Conservation (phyloP, 2,329 filamentous ascomycete species). For the Sordariomycetes sp. region DNA sequence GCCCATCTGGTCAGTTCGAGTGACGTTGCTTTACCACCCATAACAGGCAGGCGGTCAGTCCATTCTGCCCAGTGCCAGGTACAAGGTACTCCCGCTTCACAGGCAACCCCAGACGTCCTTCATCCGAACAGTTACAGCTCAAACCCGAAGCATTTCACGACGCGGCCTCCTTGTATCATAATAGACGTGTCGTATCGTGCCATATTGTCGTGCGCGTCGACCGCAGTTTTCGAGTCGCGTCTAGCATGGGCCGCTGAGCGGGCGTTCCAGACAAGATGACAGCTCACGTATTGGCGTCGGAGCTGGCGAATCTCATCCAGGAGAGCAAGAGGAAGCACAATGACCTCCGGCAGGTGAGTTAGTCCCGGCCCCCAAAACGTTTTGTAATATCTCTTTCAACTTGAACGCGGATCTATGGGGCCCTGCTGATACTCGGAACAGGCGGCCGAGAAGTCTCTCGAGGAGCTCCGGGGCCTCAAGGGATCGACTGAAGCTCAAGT, state of each 20-base stretch:
- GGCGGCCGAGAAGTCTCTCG: conserved; percentile 88
- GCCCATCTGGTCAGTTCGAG: neutral
- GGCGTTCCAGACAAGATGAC: conserved; percentile 52
- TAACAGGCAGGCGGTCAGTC: neutral
- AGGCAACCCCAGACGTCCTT: neutral
- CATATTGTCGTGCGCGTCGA: neutral
- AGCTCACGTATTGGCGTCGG: conserved; percentile 74
- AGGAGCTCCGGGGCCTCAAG: conserved; percentile 69
- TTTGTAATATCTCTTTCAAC: neutral
- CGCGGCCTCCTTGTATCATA: neutral
- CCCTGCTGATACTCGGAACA: conserved; percentile 17
- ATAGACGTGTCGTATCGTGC: neutral
- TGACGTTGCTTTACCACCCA: neutral
- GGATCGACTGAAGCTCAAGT: conserved; percentile 65
- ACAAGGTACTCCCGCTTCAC: neutral
- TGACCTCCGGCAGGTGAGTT: conserved; percentile 66
- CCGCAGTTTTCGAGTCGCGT: neutral
- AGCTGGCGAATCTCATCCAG: conserved; percentile 82
- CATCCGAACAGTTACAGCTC: neutral
- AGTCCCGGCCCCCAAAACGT: neutral
- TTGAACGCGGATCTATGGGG: neutral
- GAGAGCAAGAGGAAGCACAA: conserved; percentile 93
- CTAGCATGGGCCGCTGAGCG: conserved; percentile 1
- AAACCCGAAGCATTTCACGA: neutral
- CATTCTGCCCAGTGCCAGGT: neutral